These are phyloP conservation scores for Tolypocladium album DNA, from an alignment of 2,329 filamentous ascomycete species.

Conservation along the genomic window DNA sequence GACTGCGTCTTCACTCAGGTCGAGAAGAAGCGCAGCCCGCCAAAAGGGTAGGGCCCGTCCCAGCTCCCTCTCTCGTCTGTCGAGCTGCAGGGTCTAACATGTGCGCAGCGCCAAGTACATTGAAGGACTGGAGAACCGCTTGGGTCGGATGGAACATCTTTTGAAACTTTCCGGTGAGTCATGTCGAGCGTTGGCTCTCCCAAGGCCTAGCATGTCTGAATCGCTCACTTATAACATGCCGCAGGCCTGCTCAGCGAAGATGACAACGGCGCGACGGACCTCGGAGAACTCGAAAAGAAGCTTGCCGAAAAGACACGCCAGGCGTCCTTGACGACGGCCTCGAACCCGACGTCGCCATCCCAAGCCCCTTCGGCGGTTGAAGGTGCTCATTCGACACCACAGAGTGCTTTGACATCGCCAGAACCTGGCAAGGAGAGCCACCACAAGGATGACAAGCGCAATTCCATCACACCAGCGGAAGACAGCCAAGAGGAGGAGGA, in stretches of 20 bases:
- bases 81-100: conserved; percentile 8
- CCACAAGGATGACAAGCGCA: conserved; percentile 21
- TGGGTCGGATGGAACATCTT: conserved; percentile 92
- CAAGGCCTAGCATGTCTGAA: not conserved
- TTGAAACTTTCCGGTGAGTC: conserved; percentile 64
- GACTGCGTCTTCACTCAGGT: conserved; percentile 96
- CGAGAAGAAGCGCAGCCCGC: conserved; percentile 95
- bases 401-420: conserved; percentile 45
- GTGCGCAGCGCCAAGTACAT: conserved; percentile 80
- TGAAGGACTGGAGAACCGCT: conserved; percentile 85
- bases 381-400: conserved; percentile 34
- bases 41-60: conserved; percentile 66
- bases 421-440: conserved; percentile 26
- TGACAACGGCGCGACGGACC: conserved; percentile 73
- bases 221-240: not conserved
- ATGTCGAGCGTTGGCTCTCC: not conserved
- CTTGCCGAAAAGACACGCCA: conserved; percentile 48
- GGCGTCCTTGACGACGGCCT: conserved; percentile 31
- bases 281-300: conserved; percentile 78
- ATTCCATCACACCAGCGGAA: conserved; percentile 27
- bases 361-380: conserved; percentile 33
- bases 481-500: conserved; percentile 48
- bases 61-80: not conserved
- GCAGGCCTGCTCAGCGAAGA: conserved; percentile 71
- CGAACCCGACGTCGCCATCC: conserved; percentile 41